Evolutionary conservation across 768 basidiomycete species (phyloP).

Genomic region (Guyanaporus albipodus): DNA sequence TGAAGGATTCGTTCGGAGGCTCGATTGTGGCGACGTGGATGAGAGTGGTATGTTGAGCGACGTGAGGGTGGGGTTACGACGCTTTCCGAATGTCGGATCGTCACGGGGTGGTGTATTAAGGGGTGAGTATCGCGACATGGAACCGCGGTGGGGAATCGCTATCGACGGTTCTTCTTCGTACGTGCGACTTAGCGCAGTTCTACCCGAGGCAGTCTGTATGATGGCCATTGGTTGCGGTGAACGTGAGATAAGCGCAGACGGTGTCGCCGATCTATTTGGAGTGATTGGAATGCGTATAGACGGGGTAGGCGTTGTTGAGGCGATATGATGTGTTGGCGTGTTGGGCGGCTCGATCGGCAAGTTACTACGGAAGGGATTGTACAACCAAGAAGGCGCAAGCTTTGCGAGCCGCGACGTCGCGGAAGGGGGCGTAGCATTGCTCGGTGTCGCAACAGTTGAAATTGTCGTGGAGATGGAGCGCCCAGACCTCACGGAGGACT

Average conservation of each 20-base stretch:
- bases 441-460: constrained; percentile 19
- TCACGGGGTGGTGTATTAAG: constrained; percentile 68
- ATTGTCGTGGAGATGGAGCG: constrained; percentile 44
- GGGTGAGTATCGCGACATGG: constrained; percentile 56
- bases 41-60: constrained; percentile 40
- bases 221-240: constrained; percentile 43
- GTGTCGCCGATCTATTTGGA: constrained; percentile 27
- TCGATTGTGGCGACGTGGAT: constrained; percentile 41
- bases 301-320: constrained; percentile 21
- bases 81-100: constrained; percentile 47
- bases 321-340: constrained; percentile 37
- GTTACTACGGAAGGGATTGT: constrained; percentile 67
- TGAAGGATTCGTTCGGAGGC: constrained; percentile 59
- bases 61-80: constrained; percentile 47
- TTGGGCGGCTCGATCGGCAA: constrained; percentile 56
- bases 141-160: constrained; percentile 41
- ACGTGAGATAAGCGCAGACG: constrained; percentile 31
- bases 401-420: constrained; percentile 46
- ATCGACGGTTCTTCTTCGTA: constrained; percentile 54
- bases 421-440: constrained; percentile 22
- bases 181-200: constrained; percentile 47
- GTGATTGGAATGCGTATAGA: constrained; percentile 30
- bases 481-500: constrained; percentile 56
- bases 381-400: constrained; percentile 73
- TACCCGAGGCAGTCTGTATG: constrained; percentile 34